These are phyloP conservation scores for Candida taoyuanica DNA, from an alignment of 805 yeast species.

Conservation along the genomic window DNA sequence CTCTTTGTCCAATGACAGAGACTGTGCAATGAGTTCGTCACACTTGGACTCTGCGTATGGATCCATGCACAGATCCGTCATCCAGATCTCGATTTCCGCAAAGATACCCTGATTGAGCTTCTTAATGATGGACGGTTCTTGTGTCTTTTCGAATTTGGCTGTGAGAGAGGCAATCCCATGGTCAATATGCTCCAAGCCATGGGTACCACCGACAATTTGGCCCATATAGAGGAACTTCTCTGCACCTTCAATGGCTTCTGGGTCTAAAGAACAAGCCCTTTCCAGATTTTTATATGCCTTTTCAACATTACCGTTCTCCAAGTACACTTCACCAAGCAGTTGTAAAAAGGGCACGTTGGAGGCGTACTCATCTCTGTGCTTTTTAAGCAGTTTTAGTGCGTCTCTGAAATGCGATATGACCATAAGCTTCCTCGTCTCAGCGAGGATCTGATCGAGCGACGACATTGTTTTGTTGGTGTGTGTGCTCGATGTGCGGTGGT, in stretches of 20 bases:
- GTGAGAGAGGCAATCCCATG: slow-evolving; percentile 57
- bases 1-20: slow-evolving; percentile 52
- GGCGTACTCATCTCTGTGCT: slow-evolving; percentile 30
- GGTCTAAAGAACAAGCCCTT: slow-evolving; percentile 64
- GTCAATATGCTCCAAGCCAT: slow-evolving; percentile 60
- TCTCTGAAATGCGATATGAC: slow-evolving; percentile 21
- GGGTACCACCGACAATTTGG: slow-evolving; percentile 79
- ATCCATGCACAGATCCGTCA: slow-evolving; percentile 97
- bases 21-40: slow-evolving; percentile 60
- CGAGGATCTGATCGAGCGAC: slow-evolving; percentile 7
- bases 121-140: slow-evolving; percentile 37
- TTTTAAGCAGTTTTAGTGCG: slow-evolving; percentile 33
- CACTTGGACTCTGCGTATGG: slow-evolving; percentile 80
- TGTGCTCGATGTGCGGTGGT: neutral
- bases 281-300: slow-evolving; percentile 62
- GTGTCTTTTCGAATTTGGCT: slow-evolving; percentile 30
- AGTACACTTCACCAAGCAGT: slow-evolving; percentile 66
- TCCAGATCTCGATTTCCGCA: slow-evolving; percentile 90
- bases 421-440: slow-evolving; percentile 13
- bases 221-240: slow-evolving; percentile 89
- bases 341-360: slow-evolving; percentile 46
- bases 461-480: too few species aligned
- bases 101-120: slow-evolving; percentile 75
- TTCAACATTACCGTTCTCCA: slow-evolving; percentile 79
- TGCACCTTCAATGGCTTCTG: slow-evolving; percentile 57